Conservation (phyloP, 306 rosid species). For the Cicer chorassanicum region DNA sequence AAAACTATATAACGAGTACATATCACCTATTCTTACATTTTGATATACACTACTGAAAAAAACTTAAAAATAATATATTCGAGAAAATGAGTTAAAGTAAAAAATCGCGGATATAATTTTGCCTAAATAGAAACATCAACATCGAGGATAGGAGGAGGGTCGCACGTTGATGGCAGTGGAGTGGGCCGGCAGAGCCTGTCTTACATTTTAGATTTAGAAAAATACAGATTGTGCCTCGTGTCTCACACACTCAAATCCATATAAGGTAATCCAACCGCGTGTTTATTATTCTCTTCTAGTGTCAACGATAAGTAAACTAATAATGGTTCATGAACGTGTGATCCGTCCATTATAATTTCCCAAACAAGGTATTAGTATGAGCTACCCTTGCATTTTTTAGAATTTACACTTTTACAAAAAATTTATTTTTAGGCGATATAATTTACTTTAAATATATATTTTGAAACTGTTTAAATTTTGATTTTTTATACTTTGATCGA, state of each 20-base stretch:
- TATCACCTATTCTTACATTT: no score
- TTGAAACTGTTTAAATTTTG: no score
- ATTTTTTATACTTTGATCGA: no score
- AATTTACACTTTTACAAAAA: no score
- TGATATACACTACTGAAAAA: no score
- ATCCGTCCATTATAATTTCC: background rate
- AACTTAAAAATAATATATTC: no score
- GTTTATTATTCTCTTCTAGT: background rate
- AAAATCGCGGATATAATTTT: no score
- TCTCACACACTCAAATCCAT: background rate
- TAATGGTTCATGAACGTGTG: background rate
- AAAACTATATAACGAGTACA: no score
- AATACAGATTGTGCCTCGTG: constrained; percentile 36
- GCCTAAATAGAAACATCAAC: background rate
- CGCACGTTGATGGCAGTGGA: constrained; percentile 43
- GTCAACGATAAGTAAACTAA: background rate
- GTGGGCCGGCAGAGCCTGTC: constrained; percentile 41
- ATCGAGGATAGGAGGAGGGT: constrained; percentile 32
- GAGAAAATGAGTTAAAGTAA: no score
- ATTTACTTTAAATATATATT: no score
- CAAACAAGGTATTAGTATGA: background rate
- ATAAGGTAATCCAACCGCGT: constrained; percentile 38
- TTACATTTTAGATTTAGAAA: background rate
- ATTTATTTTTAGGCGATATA: no score
- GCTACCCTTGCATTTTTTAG: no score